A percentile compares a stretch with the other conserved stretches of the same genome.
Conservation (phyloP, 768 basidiomycete species). For the Leccinum subgranulosum region DNA sequence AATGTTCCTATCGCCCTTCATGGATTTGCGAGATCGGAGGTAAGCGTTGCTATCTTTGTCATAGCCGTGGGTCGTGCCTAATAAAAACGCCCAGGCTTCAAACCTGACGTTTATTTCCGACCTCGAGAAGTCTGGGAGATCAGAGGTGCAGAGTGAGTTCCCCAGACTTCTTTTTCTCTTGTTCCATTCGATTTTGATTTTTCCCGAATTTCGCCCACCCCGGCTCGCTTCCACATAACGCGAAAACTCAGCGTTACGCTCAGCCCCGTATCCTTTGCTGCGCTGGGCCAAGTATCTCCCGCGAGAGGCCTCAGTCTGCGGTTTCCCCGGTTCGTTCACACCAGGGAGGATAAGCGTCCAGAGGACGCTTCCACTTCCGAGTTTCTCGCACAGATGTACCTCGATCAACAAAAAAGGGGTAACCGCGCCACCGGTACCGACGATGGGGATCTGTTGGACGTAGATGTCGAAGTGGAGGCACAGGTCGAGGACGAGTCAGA, state of each 20-base stretch:
- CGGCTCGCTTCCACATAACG: neutral
- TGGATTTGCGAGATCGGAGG: conserved; percentile 70
- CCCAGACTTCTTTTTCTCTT: neutral
- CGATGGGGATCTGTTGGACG: conserved; percentile 61
- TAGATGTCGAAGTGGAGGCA: conserved; percentile 34
- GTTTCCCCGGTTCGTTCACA: conserved; percentile 81
- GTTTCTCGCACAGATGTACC: conserved; percentile 69
- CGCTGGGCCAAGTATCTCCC: conserved; percentile 55
- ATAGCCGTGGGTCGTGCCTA: neutral
- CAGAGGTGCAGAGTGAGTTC: conserved; percentile 62
- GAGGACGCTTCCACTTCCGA: conserved; percentile 71
- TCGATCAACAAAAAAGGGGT: conserved; percentile 50
- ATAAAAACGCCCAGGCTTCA: conserved; percentile 42
- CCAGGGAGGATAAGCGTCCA: conserved; percentile 69
- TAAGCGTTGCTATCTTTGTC: conserved; percentile 25
- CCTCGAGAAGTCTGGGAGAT: conserved; percentile 90
- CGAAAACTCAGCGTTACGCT: conserved; percentile 59
- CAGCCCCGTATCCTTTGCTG: conserved; percentile 83
- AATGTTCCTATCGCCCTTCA: conserved; percentile 47
- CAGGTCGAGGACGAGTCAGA: conserved; percentile 32
- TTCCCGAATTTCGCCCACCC: neutral
- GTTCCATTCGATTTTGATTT: neutral
- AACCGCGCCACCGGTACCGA: conserved; percentile 40
- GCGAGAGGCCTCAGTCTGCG: conserved; percentile 73
- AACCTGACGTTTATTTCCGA: conserved; percentile 65